Evolutionary conservation across 2,329 filamentous ascomycete species (phyloP).

Genomic region (Epichloe coenophiala): DNA sequence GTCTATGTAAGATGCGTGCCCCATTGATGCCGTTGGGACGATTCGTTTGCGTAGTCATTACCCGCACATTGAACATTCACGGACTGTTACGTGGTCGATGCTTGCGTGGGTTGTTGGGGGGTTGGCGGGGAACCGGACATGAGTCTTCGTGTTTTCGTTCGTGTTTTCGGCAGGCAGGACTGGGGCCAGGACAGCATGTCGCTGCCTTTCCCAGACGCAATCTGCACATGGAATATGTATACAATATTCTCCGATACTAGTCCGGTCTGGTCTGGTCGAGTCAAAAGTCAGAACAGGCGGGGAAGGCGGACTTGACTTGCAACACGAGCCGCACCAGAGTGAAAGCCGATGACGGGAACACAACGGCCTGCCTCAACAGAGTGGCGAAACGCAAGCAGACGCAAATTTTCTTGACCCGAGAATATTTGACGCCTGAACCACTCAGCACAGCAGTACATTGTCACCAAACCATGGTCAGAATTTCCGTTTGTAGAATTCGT

Average conservation of each 20-base stretch:
- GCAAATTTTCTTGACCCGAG: no score
- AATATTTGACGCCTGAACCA: no score
- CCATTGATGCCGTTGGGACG: not conserved
- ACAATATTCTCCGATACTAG: no score
- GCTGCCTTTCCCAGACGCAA: no score
- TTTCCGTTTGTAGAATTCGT: no score
- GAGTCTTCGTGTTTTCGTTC: not conserved
- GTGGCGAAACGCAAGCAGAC: no score
- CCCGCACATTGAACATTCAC: not conserved
- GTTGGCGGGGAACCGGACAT: not conserved
- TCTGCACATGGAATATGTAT: no score
- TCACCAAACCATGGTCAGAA: not conserved
- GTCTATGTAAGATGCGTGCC: not conserved
- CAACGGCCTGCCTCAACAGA: no score
- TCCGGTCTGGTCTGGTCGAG: no score
- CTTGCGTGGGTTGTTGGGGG: not conserved
- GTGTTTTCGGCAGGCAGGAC: not conserved
- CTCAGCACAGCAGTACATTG: not conserved
- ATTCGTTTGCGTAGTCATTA: not conserved
- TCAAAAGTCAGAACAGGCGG: no score
- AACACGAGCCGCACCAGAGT: not conserved
- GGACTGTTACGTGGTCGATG: not conserved
- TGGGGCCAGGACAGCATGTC: not conserved
- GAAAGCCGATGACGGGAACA: not conserved
- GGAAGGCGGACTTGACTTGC: not conserved